Evolutionary conservation across 148 eudicot genomes (phyloP), one percentile per base, ranked within the genome.

Genomic region (Rhododendron henanense): DNA sequence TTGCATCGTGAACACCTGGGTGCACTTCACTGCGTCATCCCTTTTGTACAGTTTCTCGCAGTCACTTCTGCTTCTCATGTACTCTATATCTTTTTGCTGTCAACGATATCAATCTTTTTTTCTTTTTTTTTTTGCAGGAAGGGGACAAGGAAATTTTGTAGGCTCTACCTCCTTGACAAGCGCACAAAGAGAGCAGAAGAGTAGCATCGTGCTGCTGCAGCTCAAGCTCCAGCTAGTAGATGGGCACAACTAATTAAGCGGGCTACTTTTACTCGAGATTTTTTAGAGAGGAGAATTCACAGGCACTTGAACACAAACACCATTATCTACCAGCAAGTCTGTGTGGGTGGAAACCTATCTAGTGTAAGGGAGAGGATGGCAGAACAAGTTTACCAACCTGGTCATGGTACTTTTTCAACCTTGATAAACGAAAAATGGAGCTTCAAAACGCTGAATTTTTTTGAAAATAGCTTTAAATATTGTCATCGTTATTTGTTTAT

Each of bases 221-320:
- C 90, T 87, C 92, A 95, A 87, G 93, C 95, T 86, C 95, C 80
- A 44, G 93, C 89, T 89, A 89, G 93, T 9, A 92, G 88, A 94
- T 98, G 44, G 94, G 45, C 98, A 53, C 89, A 91, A 78, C 98
- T 97, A 16, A 95, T 96, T 87, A 93, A 96, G 45, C 95, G 99
- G 88, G 99, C 97, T 50, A 93, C 97, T 83, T 96, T 96, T 90
- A 97, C 97, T 85, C 97, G 93, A 88, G 99, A 96, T 90, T 98
- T 97, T 84, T 78, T 97, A 74, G 98, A 97, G 88, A 98, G 99
- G 87, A 94, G 99, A 82, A 96, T 89, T 92, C 94, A 80, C 95
- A 95, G 84, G 91, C 88, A 57, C 98, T 93, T 82, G 98, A 95
- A 45, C 99, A 95, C 90, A 95, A 93, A 85, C 96, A 95, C 88